These are phyloP conservation scores for Fusarium foetens DNA, from an alignment of 2,329 filamentous ascomycete genomes.

Conservation along the genomic window DNA sequence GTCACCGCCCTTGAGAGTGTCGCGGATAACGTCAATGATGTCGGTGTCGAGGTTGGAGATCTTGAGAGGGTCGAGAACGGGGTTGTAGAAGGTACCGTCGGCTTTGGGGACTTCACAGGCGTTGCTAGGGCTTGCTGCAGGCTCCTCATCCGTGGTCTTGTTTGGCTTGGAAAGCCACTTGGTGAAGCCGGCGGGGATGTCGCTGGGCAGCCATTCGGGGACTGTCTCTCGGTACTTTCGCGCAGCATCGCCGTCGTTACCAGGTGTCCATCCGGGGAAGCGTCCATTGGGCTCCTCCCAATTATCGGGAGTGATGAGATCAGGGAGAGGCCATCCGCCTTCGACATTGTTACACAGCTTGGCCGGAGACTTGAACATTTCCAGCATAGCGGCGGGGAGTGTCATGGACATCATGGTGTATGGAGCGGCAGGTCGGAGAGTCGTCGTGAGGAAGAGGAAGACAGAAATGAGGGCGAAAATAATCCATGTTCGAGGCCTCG, in stretches of 20 bases:
- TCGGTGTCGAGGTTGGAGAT: constrained; percentile 52
- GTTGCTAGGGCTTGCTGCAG: background rate
- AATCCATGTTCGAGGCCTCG: constrained; percentile 17
- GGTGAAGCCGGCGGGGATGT: constrained; percentile 42
- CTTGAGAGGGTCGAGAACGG: constrained; percentile 53
- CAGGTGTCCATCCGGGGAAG: constrained; percentile 50
- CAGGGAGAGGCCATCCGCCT: constrained; percentile 46
- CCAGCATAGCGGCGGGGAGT: constrained; percentile 45
- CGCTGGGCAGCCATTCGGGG: constrained; percentile 46
- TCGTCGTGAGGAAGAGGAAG: constrained; percentile 30
- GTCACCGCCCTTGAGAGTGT: constrained; percentile 35
- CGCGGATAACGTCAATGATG: constrained; percentile 44
- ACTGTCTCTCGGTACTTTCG: constrained; percentile 38
- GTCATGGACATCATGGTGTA: constrained; percentile 49
- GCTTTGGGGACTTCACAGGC: background rate
- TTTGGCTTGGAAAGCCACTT: constrained; percentile 41
- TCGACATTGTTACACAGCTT: constrained; percentile 36
- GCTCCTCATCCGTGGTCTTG: background rate
- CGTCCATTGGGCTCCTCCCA: constrained; percentile 43
- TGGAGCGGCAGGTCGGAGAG: constrained; percentile 44
- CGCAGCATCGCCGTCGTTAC: constrained; percentile 36
- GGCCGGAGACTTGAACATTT: constrained; percentile 38
- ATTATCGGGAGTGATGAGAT: constrained; percentile 37
- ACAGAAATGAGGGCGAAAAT: background rate
- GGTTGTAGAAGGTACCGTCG: constrained; percentile 50